A percentile compares a stretch with the other conserved stretches of the same genome.
phyloP scores from a whole-genome alignment of 345 rosid species.

The Salix purpurea region DNA sequence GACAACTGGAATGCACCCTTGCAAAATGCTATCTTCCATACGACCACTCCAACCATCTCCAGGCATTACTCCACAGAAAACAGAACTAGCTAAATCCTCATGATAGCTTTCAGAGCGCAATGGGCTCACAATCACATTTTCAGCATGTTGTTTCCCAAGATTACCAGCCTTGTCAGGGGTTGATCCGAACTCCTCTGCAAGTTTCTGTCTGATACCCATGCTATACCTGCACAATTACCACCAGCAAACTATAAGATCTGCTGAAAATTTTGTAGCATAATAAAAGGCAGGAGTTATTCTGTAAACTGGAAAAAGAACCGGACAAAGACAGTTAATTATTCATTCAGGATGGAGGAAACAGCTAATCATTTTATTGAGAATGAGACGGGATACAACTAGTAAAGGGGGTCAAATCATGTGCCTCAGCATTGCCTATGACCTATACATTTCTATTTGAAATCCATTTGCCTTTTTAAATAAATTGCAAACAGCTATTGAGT shows the following conservation, averaged over 20 bases:
- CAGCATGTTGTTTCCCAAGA: slow-evolving; percentile 80
- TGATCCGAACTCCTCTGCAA: slow-evolving; percentile 91
- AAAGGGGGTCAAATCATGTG: background rate
- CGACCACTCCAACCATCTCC: slow-evolving; percentile 99
- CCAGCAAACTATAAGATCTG: background rate
- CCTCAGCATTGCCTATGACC: background rate
- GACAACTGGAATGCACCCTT: slow-evolving; percentile 93
- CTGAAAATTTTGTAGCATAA: background rate
- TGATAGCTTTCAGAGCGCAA: slow-evolving; percentile 62
- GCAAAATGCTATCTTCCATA: slow-evolving; percentile 94
- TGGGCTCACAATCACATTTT: slow-evolving; percentile 71
- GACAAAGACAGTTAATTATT: background rate
- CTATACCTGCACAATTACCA: slow-evolving; percentile 65
- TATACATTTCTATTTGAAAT: background rate
- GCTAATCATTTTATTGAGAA: background rate
- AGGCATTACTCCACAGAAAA: slow-evolving; percentile 91
- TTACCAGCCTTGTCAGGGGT: slow-evolving; percentile 86
- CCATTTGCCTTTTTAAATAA: background rate
- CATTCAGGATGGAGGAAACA: no score
- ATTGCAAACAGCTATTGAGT: background rate
- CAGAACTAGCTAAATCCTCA: slow-evolving; percentile 64
- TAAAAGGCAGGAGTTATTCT: background rate
- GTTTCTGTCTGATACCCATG: slow-evolving; percentile 92
- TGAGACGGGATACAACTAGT: background rate
- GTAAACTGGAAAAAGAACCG: slow-evolving; percentile 5